Base-by-base conservation (phyloP, 1,284 basidiomycete species). In the Ceratobasidium sp. region DNA sequence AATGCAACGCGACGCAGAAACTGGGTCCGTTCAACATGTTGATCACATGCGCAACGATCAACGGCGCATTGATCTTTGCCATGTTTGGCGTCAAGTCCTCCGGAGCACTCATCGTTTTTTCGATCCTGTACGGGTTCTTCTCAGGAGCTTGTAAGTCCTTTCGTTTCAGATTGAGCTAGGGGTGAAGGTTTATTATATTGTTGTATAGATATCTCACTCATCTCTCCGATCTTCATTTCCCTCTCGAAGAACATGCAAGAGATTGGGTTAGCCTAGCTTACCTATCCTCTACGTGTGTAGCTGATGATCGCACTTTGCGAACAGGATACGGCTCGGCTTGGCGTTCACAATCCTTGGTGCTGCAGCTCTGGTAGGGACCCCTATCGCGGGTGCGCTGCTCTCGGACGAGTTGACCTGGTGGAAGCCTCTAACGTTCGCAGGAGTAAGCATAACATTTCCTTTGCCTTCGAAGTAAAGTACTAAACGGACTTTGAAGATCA, bases 41-140 rank as follows among this genome's bases (percentile, higher is more conserved):
- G 46, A 54, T 75, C 2, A 59, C 70, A 14, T 59, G 74, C 16
- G 54, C 72, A 0, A 18, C 50, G 4, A 55, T 67, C 30, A 71
- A 61, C 14, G 74, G 69, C 1, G 44, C 67, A 16, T 67, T 77
- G 30, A 72, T 72, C 21, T 76, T 77, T 28, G 75, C 74, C 5
- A 73, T 77, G 66, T 58, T 75, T 8, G 76, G 75, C 28, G 70
- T 73, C 26, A 75, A 73, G 18, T 62, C 38, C 23, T 71, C 74
- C 23, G 67, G 55, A 16, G 67, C 67, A 6, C 32, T 59, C 18
- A 46, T 70, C 26, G 64, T 57, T 2, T 69, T 69, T 32, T 43
- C 64, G 23, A 57, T 69, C 5, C n/a, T 69, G 3, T 73, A 73
- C 43, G 72, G 72, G 13, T 67, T 73, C 32, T 73, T 61, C 16